Percentiles rank a stretch among this genome's conserved stretches.
These are phyloP conservation scores for Phialophora expanda DNA, from an alignment of 2,329 filamentous ascomycete genomes.

Conservation along the genomic window DNA sequence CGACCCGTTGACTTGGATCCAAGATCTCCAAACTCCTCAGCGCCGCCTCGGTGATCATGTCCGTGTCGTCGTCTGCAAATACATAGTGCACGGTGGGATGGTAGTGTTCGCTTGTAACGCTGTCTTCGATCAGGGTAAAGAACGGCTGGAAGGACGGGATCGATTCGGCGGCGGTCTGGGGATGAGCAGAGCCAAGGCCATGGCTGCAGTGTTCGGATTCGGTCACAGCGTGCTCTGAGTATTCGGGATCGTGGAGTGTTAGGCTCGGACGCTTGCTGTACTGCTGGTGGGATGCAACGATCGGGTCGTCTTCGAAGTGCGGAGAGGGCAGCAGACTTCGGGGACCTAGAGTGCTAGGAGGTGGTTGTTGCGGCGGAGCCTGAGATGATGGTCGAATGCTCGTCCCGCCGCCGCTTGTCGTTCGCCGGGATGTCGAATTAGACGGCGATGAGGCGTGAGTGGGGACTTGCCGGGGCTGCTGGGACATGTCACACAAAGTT, in stretches of 20 bases:
- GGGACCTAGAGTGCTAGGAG: constrained; percentile 4
- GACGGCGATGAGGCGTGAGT: constrained; percentile 38
- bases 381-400: constrained; percentile 19
- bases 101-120: constrained; percentile 72
- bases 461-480: constrained; percentile 32
- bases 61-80: constrained; percentile 88
- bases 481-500: constrained; percentile 32
- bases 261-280: constrained; percentile 22
- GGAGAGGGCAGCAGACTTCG: constrained; percentile 35
- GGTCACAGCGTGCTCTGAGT: constrained; percentile 32
- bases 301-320: constrained; percentile 37
- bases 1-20: constrained; percentile 36
- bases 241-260: constrained; percentile 23
- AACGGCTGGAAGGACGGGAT: constrained; percentile 70
- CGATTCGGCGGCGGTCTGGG: constrained; percentile 19
- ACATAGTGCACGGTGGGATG: constrained; percentile 91
- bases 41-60: constrained; percentile 71
- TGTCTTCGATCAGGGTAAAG: constrained; percentile 83
- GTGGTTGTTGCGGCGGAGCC: constrained; percentile 20
- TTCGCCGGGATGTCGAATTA: constrained; percentile 37
- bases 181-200: constrained; percentile 10
- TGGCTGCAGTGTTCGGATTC: constrained; percentile 29
- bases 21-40: constrained; percentile 58
- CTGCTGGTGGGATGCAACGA: constrained; percentile 25
- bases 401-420: constrained; percentile 20